Percentiles rank a stretch among this genome's conserved stretches.
Conservation (phyloP, 2,329 filamentous ascomycete genomes). For the Colletotrichum gigasporum region DNA sequence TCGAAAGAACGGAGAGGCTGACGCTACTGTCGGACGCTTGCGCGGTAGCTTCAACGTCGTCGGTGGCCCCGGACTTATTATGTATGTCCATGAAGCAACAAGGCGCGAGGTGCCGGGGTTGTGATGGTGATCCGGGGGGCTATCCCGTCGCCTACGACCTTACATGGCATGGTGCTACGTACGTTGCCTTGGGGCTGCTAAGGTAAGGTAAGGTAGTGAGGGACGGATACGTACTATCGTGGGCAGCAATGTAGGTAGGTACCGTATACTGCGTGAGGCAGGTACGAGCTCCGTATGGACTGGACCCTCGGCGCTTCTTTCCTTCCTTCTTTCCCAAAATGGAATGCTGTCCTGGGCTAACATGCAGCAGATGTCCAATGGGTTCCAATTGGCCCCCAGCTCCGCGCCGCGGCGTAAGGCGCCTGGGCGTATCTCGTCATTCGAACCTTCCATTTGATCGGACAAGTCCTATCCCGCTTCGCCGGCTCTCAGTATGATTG, state of each 20-base stretch:
- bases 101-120: too few species aligned
- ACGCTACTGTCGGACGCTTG: constrained; percentile 30
- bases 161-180: too few species aligned
- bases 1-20: constrained; percentile 28
- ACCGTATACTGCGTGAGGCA: too few species aligned
- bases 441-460: not conserved
- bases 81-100: constrained; percentile 5
- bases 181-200: too few species aligned
- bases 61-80: not conserved
- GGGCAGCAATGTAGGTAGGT: too few species aligned
- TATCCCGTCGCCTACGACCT: not conserved
- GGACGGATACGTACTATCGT: too few species aligned
- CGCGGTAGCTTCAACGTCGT: constrained; percentile 29
- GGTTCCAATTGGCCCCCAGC: not conserved
- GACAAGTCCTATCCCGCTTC: not conserved
- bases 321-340: constrained; percentile 5
- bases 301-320: too few species aligned
- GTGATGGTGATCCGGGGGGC: not conserved
- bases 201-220: too few species aligned
- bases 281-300: too few species aligned
- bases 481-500: not conserved
- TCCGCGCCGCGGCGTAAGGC: too few species aligned
- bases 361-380: not conserved
- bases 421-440: not conserved
- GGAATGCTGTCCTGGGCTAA: not conserved